Evolutionary conservation across 2,329 filamentous ascomycete genomes (phyloP).

Genomic region (Tolypocladium inflatum): DNA sequence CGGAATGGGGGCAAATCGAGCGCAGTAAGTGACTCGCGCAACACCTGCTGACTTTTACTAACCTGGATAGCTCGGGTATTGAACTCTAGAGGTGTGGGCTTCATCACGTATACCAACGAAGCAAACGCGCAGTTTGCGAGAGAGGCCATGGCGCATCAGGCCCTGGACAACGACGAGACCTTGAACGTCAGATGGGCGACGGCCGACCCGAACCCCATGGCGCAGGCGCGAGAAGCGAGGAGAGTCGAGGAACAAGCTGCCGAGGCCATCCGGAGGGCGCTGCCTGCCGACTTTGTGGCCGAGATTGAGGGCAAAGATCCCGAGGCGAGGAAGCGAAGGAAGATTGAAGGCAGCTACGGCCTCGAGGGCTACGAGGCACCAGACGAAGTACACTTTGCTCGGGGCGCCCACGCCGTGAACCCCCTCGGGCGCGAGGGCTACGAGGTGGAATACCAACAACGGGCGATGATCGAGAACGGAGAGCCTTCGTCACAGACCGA

Average conservation of each 20-base stretch:
- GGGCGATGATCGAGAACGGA: slow-evolving; percentile 47
- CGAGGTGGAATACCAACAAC: slow-evolving; percentile 54
- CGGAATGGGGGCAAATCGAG: slow-evolving; percentile 93
- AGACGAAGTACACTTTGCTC: slow-evolving; percentile 86
- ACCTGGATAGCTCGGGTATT: slow-evolving; percentile 58
- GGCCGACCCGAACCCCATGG: slow-evolving; percentile 89
- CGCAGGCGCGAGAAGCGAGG: slow-evolving; percentile 81
- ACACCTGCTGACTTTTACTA: neutral
- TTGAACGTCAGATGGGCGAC: slow-evolving; percentile 97
- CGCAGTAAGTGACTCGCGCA: slow-evolving; percentile 38
- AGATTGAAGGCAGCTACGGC: slow-evolving; percentile 82
- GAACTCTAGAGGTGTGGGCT: slow-evolving; percentile 82
- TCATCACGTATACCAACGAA: slow-evolving; percentile 90
- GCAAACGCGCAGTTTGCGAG: slow-evolving; percentile 85
- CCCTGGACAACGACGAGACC: slow-evolving; percentile 82
- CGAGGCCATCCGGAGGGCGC: slow-evolving; percentile 77
- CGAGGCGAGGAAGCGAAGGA: slow-evolving; percentile 77
- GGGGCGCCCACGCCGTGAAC: slow-evolving; percentile 60
- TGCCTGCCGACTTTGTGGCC: slow-evolving; percentile 84
- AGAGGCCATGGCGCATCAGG: slow-evolving; percentile 93
- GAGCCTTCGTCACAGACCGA: slow-evolving; percentile 34
- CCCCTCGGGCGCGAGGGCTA: slow-evolving; percentile 47
- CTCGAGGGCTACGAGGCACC: slow-evolving; percentile 88
- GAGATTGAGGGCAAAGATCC: slow-evolving; percentile 90
- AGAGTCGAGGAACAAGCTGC: slow-evolving; percentile 93